Conservation (phyloP, 2,329 filamentous ascomycete genomes). For the Endocalyx cinctus region DNA sequence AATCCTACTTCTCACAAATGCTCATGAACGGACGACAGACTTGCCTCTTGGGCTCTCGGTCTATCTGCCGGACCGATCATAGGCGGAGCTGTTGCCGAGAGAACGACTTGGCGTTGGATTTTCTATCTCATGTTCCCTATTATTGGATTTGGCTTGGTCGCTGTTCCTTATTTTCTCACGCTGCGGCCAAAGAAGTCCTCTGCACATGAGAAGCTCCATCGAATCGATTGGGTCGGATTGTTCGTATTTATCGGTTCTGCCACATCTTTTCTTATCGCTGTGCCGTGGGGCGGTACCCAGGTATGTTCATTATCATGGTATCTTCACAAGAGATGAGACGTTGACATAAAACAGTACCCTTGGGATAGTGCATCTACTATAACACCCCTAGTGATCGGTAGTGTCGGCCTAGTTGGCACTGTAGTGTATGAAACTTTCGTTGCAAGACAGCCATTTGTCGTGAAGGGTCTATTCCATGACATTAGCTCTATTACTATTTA, state of each 20-base stretch:
- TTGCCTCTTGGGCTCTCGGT: slow-evolving; percentile 35
- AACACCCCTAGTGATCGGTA: slow-evolving; percentile 38
- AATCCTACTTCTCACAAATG: too few species aligned
- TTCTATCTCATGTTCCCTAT: slow-evolving; percentile 46
- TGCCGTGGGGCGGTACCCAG: slow-evolving; percentile 40
- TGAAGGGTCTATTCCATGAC: slow-evolving; percentile 25
- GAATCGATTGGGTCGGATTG: slow-evolving; percentile 43
- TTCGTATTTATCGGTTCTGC: slow-evolving; percentile 39
- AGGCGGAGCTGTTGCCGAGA: slow-evolving; percentile 30
- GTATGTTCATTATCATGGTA: slow-evolving; percentile 4
- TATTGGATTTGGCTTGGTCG: slow-evolving; percentile 33
- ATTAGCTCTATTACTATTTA: slow-evolving; percentile 25
- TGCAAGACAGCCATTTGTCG: slow-evolving; percentile 29
- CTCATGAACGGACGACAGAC: too few species aligned
- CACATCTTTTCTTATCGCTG: slow-evolving; percentile 40
- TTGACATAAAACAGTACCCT: slow-evolving; percentile 25
- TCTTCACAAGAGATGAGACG: background rate
- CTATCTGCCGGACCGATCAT: slow-evolving; percentile 36
- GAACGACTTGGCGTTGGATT: slow-evolving; percentile 41
- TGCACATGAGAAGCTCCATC: slow-evolving; percentile 27
- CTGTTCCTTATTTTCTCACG: slow-evolving; percentile 38
- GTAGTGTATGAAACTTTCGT: slow-evolving; percentile 31
- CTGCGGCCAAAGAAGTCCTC: slow-evolving; percentile 29
- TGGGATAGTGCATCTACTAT: slow-evolving; percentile 38
- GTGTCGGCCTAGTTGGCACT: slow-evolving; percentile 33